Base-by-base conservation (phyloP, 2,329 filamentous ascomycete species). In the Aureobasidium melanogenum region DNA sequence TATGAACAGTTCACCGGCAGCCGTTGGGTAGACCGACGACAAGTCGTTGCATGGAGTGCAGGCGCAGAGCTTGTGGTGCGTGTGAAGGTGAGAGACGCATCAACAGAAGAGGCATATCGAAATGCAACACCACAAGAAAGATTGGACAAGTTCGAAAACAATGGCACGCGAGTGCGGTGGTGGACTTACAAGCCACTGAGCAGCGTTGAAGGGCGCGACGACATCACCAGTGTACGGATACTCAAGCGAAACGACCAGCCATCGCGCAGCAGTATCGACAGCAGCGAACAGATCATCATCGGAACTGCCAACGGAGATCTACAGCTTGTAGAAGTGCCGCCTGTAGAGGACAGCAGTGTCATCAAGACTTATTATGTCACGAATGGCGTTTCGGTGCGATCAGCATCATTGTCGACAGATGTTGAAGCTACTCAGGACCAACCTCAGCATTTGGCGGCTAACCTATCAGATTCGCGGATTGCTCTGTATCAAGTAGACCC, bases 21-120 rank as follows among this genome's bases (percentile, higher is more conserved):
- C 10, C 48, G 55, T 17, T 82, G 79, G 78, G 70, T 71, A 50
- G 74, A 80, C 51, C 75, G 80, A 64, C 78, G 76, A 66, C 83
- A 86, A 67, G 77, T 83, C 0, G 69, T 87, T 8, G 81, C 78
- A 2, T 85, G 82, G 78, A 83, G 83, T 57, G 84, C 84, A 14
- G 84, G 82, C 0, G 80, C 84, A 2, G 78, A 83, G 62, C 68
- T 87, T 10, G 71, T 81, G 5, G 64, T 84, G 61, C 74, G 80
- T 22, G 73, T 78, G 12, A 80, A 77, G 65, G 73, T 79, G 59
- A 75, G 75, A 26, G 36, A 58, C 2, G 34, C 48, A 15, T 46
- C 51, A 28, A 59, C 63, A 3, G 66, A 65, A 61, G 58, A 67
- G 56, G 59, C 63, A 64, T 51, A 63, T 19, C 61, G 65, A 8